Percentiles rank a stretch among this genome's conserved stretches.
These are phyloP conservation scores for Puccinia hordei DNA, from an alignment of 1,284 basidiomycete species.

Conservation along the genomic window DNA sequence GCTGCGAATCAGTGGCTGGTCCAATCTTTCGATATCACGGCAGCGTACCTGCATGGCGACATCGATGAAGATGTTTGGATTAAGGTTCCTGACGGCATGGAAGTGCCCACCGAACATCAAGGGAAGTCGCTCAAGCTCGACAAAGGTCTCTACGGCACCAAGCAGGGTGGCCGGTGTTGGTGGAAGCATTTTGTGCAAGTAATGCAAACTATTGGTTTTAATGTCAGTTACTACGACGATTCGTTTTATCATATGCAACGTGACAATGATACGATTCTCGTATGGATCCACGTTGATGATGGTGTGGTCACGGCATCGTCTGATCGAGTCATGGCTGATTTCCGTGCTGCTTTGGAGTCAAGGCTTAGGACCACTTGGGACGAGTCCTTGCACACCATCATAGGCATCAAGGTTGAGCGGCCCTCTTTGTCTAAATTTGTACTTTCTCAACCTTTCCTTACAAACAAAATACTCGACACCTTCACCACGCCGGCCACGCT, in stretches of 20 bases:
- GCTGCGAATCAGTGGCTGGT: slow-evolving; percentile 2
- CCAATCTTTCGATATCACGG: slow-evolving; percentile 17
- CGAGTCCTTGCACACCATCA: neutral
- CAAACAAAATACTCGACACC: neutral
- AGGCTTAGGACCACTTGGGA: slow-evolving; percentile 5
- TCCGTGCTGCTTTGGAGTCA: neutral
- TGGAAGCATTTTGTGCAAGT: slow-evolving; percentile 15
- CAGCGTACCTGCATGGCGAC: slow-evolving; percentile 38
- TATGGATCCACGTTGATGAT: slow-evolving; percentile 29
- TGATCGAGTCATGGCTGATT: neutral
- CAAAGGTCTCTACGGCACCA: slow-evolving; percentile 38
- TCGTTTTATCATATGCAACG: neutral
- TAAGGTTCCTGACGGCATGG: neutral
- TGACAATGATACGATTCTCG: neutral
- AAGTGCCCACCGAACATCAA: neutral
- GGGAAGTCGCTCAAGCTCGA: neutral
- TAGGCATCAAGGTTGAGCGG: slow-evolving; percentile 5
- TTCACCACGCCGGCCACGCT: neutral
- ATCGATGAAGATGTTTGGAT: slow-evolving; percentile 28
- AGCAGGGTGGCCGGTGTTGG: slow-evolving; percentile 37
- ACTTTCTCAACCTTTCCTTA: slow-evolving; percentile 1
- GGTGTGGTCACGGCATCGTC: slow-evolving; percentile 1
- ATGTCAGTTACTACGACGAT: slow-evolving; percentile 8
- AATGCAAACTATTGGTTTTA: neutral
- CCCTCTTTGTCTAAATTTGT: neutral